Evolutionary conservation across 2,329 filamentous ascomycete species (phyloP).

Genomic region (Lecanicillium sp.): DNA sequence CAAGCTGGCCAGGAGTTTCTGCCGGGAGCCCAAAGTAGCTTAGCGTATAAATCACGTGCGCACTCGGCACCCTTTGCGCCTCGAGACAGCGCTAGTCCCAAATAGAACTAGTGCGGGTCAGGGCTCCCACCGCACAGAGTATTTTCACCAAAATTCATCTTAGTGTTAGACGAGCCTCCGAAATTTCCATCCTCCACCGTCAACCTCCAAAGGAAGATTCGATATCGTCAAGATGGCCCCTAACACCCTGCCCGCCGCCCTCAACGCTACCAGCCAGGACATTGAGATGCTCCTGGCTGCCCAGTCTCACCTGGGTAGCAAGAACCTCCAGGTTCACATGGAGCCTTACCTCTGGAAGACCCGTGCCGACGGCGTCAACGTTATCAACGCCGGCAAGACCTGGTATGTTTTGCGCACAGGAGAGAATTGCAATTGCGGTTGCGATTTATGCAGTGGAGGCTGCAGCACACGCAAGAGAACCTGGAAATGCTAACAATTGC

Average conservation of each 20-base stretch:
- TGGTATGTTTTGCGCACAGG: no score
- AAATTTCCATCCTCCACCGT: slow-evolving; percentile 15
- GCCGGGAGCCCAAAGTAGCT: slow-evolving; percentile 5
- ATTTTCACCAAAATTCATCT: slow-evolving; percentile 25
- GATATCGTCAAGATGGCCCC: slow-evolving; percentile 76
- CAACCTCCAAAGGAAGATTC: slow-evolving; percentile 26
- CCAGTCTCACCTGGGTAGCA: slow-evolving; percentile 92
- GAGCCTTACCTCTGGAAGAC: slow-evolving; percentile 99
- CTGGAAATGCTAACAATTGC: no score
- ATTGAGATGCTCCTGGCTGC: slow-evolving; percentile 99
- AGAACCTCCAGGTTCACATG: slow-evolving; percentile 99
- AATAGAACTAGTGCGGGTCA: slow-evolving; percentile 19
- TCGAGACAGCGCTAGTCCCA: slow-evolving; percentile 11
- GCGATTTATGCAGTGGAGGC: no score
- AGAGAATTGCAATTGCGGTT: no score
- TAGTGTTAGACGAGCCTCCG: slow-evolving; percentile 15
- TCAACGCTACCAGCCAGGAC: slow-evolving; percentile 96
- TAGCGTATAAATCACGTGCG: slow-evolving; percentile 25
- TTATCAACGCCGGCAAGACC: slow-evolving; percentile 99
- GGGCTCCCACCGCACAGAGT: slow-evolving; percentile 29
- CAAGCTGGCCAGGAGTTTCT: slow-evolving; percentile 3
- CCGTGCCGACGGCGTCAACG: slow-evolving; percentile 94
- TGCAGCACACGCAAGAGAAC: no score
- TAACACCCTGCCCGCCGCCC: slow-evolving; percentile 84
- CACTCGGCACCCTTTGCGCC: background rate